Evolutionary conservation across 139 green algal species (phyloP).

Genomic region (Chlamydomonas sphaeroides): DNA sequence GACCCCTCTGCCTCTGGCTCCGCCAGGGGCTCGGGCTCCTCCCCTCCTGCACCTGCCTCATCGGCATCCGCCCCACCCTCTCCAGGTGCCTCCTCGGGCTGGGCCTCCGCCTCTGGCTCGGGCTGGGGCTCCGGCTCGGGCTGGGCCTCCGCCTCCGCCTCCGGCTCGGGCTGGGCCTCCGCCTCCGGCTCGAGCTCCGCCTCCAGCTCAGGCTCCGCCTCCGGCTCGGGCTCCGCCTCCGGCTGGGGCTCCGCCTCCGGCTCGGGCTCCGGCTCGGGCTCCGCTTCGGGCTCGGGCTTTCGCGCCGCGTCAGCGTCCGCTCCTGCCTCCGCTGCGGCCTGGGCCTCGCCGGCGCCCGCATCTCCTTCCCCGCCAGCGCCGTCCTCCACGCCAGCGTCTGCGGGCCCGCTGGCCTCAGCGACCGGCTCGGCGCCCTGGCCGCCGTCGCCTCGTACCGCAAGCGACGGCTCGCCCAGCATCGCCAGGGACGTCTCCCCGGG

Average conservation of each 20-base stretch:
- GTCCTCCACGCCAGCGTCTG: background rate
- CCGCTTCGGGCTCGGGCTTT: too few relatives aligned
- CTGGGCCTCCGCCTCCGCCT: background rate
- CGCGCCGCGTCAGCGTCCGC: too few relatives aligned
- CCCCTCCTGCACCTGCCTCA: background rate
- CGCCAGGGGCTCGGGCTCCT: background rate
- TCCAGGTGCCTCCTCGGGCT: background rate
- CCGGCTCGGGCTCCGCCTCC: background rate
- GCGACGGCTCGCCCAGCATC: background rate
- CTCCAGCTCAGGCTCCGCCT: background rate
- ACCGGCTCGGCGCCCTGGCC: too few relatives aligned
- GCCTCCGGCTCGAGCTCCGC: background rate
- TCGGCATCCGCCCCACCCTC: background rate
- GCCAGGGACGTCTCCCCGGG: background rate
- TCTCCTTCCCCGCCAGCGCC: too few relatives aligned
- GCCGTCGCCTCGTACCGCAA: too few relatives aligned
- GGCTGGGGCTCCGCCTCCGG: background rate
- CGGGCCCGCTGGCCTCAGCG: too few relatives aligned
- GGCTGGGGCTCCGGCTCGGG: background rate
- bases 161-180: background rate
- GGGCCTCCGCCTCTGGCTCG: background rate
- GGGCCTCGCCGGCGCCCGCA: too few relatives aligned
- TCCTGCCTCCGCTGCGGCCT: too few relatives aligned
- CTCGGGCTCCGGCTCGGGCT: too few relatives aligned
- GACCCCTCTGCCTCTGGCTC: background rate